These are phyloP conservation scores for Vigna radiata DNA, from an alignment of 306 rosid species.

Conservation along the genomic window DNA sequence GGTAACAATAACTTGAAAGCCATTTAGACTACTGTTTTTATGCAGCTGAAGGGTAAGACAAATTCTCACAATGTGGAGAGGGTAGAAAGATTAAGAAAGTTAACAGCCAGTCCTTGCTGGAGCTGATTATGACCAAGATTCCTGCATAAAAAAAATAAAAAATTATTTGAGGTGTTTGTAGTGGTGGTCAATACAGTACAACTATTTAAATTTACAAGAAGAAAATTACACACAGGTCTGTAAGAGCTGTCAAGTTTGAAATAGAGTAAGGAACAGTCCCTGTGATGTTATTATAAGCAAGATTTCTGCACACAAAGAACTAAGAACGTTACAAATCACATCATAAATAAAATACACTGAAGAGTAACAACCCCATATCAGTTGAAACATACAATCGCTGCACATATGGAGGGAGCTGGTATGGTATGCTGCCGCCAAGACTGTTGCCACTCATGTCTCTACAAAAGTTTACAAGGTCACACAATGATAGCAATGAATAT, in stretches of 20 bases:
- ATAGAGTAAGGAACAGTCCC: conserved; percentile 77
- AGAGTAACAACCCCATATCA: conserved; percentile 26
- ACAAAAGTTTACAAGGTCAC: conserved; percentile 50
- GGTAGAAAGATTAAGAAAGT: conserved; percentile 68
- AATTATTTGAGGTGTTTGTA: conserved; percentile 27
- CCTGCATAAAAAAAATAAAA: conserved; percentile 52
- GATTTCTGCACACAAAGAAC: conserved; percentile 69
- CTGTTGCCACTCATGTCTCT: conserved; percentile 89
- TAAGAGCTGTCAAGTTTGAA: conserved; percentile 67
- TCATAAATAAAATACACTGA: conserved; percentile 25
- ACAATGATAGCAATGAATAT: conserved; percentile 27
- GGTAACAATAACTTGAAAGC: conserved; percentile 31
- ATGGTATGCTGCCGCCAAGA: conserved; percentile 71
- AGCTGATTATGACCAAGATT: conserved; percentile 90
- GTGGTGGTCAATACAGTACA: conserved; percentile 12
- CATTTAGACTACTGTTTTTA: conserved; percentile 39
- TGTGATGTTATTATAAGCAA: conserved; percentile 72
- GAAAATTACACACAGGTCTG: conserved; percentile 68
- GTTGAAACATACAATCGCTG: conserved; percentile 66
- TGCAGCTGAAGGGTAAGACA: conserved; percentile 38
- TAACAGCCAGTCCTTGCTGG: conserved; percentile 66
- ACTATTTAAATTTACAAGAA: conserved; percentile 37
- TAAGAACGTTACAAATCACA: conserved; percentile 33
- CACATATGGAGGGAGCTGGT: conserved; percentile 78
- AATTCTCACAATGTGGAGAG: conserved; percentile 81